Base-by-base conservation (phyloP, 2,329 filamentous ascomycete species). In the Penicillium sp. region DNA sequence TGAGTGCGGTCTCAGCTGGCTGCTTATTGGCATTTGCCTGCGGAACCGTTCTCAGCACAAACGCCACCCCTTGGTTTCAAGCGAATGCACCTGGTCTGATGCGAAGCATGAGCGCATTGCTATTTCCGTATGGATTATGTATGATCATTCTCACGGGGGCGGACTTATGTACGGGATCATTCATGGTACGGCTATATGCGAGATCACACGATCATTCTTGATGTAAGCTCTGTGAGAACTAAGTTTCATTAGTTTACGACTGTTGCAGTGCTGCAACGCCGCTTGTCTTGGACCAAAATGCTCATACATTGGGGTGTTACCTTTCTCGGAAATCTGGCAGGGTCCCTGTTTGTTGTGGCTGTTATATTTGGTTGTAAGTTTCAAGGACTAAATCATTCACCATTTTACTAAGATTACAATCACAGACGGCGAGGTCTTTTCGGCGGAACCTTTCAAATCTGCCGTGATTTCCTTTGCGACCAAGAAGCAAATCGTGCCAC, bases 11-110 rank as follows among this genome's bases (percentile, higher is more conserved):
- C 39, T 77, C 80, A 43, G 80, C 80, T 4, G 82, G 82, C 0
- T 76, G 76, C 51, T 66, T 84, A 5, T 68, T 84, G 1, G 73
- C 77, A 2, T 83, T 84, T 57, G 81, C 77, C 5, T 79, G 76
- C 40, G 80, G 77, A 0, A 75, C 78, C 2, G 64, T 71, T 0
- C 67, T 82, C n/a, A 77, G 74, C 46, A 77, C 77, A 24, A 77
- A 72, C 55, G 67, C 77, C 4, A 67, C 77, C 0, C 74, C 78
- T 1, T 81, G 78, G 79, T 79, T 75, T 56, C 72, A 77, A 47
- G 72, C 75, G 6, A 81, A 81, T 56, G 79, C 78, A 0, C 76
- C 75, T 0, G 79, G 78, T 11, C 63, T 82, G 32, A 75, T 81
- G 34, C 71, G 75, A 7, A 77, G 75, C 3, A 72, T 80, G 32